Percentiles rank a stretch among this genome's conserved stretches.
Conservation (phyloP, 345 rosid species). For the Hirschfeldia incana region DNA sequence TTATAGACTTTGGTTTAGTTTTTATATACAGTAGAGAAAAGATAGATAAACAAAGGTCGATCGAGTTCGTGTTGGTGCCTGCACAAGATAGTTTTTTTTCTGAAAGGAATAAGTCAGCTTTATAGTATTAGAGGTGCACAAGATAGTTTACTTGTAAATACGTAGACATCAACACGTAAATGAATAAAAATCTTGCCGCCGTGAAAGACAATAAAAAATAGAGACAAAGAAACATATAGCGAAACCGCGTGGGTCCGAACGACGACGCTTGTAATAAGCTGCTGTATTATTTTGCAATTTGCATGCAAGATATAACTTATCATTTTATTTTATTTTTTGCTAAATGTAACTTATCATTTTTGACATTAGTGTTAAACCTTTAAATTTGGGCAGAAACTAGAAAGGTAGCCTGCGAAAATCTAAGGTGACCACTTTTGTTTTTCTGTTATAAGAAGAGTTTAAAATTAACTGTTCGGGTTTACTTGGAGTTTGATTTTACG, state of each 20-base stretch:
- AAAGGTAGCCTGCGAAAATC: neutral
- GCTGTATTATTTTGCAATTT: neutral
- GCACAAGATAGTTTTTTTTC: neutral
- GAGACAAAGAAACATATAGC: slow-evolving; percentile 22
- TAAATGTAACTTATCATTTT: neutral
- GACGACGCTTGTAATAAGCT: neutral
- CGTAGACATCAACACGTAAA: neutral
- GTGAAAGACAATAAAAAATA: slow-evolving; percentile 8
- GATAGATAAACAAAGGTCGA: neutral
- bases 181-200: slow-evolving; percentile 15
- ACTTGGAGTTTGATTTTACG: neutral
- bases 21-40: neutral
- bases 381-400: neutral
- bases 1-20: neutral
- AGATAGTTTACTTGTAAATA: neutral
- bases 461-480: neutral
- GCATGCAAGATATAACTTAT: slow-evolving; percentile 1
- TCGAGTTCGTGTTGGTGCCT: neutral
- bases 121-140: neutral
- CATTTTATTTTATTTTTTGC: too few species aligned
- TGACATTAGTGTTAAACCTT: neutral
- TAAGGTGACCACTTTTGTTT: neutral
- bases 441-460: neutral
- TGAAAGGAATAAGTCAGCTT: too few species aligned
- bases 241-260: slow-evolving; percentile 36